phyloP scores from a whole-genome alignment of 495 filamentous ascomycete species.

The Neurospora cerealis region DNA sequence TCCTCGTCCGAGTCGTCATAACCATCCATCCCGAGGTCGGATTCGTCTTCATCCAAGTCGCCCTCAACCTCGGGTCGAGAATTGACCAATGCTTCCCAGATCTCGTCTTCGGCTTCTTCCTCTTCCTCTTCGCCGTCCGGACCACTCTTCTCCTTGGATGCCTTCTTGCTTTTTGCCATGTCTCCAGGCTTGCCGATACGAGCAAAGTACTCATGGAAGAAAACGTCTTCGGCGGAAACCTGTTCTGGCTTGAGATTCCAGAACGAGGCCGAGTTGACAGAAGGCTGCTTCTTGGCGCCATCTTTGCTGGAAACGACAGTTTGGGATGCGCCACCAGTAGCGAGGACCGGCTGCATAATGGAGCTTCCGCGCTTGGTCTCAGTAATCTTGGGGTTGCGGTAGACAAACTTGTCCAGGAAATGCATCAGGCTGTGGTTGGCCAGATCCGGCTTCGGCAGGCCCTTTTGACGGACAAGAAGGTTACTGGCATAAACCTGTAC shows the following conservation, averaged over 20 bases:
- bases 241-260: slow-evolving; percentile 84
- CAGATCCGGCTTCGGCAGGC: slow-evolving; percentile 80
- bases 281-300: slow-evolving; percentile 36
- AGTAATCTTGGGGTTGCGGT: slow-evolving; percentile 73
- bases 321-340: slow-evolving; percentile 47
- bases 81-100: slow-evolving; percentile 85
- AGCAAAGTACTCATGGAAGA: slow-evolving; percentile 96
- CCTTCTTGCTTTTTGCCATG: slow-evolving; percentile 47
- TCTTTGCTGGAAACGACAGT: slow-evolving; percentile 53
- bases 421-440: slow-evolving; percentile 79
- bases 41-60: slow-evolving; percentile 38
- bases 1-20: slow-evolving; percentile 35
- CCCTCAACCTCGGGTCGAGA: slow-evolving; percentile 48
- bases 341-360: slow-evolving; percentile 91
- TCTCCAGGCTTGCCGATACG: slow-evolving; percentile 56
- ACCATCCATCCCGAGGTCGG: slow-evolving; percentile 43
- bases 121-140: slow-evolving; percentile 21
- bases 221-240: slow-evolving; percentile 82
- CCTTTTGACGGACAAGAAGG: slow-evolving; percentile 53
- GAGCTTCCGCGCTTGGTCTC: slow-evolving; percentile 58
- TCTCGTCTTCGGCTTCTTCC: slow-evolving; percentile 58
- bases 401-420: slow-evolving; percentile 95
- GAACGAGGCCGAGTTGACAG: slow-evolving; percentile 79
- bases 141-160: slow-evolving; percentile 28
- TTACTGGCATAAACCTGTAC: slow-evolving; percentile 75